These are phyloP conservation scores for Annulohypoxylon nitens DNA, from an alignment of 495 filamentous ascomycete species.

Conservation along the genomic window DNA sequence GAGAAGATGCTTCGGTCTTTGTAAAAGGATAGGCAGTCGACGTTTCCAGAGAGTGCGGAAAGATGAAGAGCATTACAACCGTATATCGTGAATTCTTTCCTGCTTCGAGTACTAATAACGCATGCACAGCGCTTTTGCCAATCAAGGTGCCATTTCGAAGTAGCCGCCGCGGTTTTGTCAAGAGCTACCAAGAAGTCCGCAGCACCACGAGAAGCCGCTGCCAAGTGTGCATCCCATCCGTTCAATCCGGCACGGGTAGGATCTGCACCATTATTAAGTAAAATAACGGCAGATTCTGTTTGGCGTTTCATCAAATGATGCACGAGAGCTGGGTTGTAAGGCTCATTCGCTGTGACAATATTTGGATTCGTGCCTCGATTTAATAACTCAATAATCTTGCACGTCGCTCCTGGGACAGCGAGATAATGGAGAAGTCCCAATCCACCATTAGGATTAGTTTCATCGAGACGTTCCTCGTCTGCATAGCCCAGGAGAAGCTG, in stretches of 20 bases:
- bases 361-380: slow-evolving; percentile 6
- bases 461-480: slow-evolving; percentile 6
- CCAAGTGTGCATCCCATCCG: neutral
- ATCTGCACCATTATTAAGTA: slow-evolving; percentile 11
- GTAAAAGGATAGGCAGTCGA: slow-evolving; percentile 17
- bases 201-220: neutral
- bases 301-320: neutral
- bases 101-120: too few relatives aligned
- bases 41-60: slow-evolving; percentile 3
- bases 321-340: neutral
- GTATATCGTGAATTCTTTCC: too few relatives aligned
- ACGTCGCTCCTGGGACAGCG: neutral
- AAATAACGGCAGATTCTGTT: neutral
- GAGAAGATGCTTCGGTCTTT: neutral
- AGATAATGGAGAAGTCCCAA: slow-evolving; percentile 15
- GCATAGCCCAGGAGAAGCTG: neutral
- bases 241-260: neutral
- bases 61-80: slow-evolving; percentile 9
- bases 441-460: neutral
- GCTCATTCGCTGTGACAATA: neutral
- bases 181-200: neutral
- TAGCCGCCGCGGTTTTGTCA: neutral
- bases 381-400: slow-evolving; percentile 1
- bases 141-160: neutral
- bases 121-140: slow-evolving; percentile 16